phyloP scores from a whole-genome alignment of 2,329 filamentous ascomycete genomes.

The Cladorrhinum sp. region DNA sequence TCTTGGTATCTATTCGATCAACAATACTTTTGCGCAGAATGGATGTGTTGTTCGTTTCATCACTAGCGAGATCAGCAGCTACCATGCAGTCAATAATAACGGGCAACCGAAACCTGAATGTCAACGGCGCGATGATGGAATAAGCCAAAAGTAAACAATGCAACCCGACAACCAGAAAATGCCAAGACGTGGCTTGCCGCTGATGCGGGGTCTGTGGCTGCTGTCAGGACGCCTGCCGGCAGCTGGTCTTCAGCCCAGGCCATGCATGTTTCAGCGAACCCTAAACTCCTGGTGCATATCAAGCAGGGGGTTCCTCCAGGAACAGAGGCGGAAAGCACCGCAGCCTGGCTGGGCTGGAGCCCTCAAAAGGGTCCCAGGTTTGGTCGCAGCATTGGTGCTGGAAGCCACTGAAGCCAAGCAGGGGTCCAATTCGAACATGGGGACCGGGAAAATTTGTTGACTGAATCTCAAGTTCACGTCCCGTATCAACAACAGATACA shows the following conservation, averaged over 20 bases:
- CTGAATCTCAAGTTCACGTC: not conserved
- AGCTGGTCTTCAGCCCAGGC: not conserved
- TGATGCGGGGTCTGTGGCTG: slow-evolving; percentile 1
- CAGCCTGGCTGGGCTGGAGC: not conserved
- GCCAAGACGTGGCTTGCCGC: slow-evolving; percentile 3
- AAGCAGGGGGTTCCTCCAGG: not conserved
- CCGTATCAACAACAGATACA: not conserved
- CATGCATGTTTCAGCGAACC: slow-evolving; percentile 2
- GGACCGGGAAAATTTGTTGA: not conserved
- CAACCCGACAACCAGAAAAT: slow-evolving; percentile 23
- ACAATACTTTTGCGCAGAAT: not conserved
- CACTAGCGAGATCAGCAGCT: slow-evolving; percentile 1
- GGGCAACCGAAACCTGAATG: not conserved
- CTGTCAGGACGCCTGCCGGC: not conserved
- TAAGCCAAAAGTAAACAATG: slow-evolving; percentile 26
- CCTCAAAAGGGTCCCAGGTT: not conserved
- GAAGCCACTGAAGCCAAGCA: not conserved
- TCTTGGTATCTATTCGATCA: not conserved
- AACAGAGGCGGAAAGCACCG: not conserved
- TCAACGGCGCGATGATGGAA: not conserved
- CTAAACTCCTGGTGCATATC: not conserved
- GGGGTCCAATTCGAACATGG: not conserved
- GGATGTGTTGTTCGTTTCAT: not conserved
- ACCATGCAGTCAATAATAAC: not conserved
- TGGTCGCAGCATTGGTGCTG: too few species aligned